These are phyloP conservation scores for Carex pumila DNA, from an alignment of 176 grass and related monocot genomes.

Conservation along the genomic window DNA sequence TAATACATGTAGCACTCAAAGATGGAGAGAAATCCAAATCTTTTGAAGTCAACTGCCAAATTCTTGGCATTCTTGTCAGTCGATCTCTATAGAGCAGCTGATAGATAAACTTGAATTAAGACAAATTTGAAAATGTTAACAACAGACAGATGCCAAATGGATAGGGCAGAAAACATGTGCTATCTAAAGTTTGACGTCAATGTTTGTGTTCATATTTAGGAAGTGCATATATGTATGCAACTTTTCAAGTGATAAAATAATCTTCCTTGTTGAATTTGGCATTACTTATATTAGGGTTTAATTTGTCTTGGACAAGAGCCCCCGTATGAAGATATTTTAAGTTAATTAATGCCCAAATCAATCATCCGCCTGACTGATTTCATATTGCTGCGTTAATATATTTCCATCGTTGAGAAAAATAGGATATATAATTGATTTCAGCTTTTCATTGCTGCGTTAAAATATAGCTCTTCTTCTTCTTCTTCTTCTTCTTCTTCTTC, in stretches of 20 bases:
- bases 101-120: neutral
- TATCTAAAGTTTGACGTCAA: neutral
- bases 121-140: neutral
- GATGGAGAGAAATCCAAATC: conserved; percentile 2
- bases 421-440: neutral
- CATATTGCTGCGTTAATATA: neutral
- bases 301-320: neutral
- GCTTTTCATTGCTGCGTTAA: too few relatives aligned
- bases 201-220: neutral
- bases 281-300: neutral
- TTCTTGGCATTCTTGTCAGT: conserved; percentile 12
- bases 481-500: neutral
- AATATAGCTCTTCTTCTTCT: too few relatives aligned
- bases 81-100: neutral
- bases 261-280: neutral
- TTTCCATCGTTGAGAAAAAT: neutral
- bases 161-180: neutral
- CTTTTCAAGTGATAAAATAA: neutral
- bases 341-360: too few relatives aligned
- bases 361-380: neutral
- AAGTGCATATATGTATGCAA: neutral
- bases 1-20: neutral
- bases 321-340: neutral
- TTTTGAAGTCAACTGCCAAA: neutral
- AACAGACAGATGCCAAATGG: neutral